Evolutionary conservation across 2,329 filamentous ascomycete species (phyloP).

Genomic region (Fusarium sp.): DNA sequence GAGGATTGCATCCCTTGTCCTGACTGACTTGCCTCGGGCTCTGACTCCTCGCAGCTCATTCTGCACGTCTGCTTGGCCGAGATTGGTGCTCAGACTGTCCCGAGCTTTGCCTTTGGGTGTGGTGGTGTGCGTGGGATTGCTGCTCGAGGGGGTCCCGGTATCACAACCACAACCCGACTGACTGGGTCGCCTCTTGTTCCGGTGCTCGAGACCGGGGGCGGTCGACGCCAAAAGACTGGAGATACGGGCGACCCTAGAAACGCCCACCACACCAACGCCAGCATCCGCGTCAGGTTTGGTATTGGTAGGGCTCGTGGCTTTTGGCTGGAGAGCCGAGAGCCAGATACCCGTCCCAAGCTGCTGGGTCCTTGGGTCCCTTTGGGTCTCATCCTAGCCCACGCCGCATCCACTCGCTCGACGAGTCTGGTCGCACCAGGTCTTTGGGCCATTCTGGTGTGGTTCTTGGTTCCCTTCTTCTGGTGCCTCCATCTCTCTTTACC

Average conservation of each 20-base stretch:
- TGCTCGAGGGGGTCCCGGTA: constrained; percentile 13
- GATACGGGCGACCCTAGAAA: constrained; percentile 13
- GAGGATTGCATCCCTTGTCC: constrained; percentile 20
- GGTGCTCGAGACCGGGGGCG: constrained; percentile 29
- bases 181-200: constrained; percentile 35
- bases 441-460: constrained; percentile 26
- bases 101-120: constrained; percentile 1
- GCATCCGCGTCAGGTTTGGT: constrained; percentile 15
- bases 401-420: constrained; percentile 28
- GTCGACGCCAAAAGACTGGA: constrained; percentile 11
- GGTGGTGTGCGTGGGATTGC: constrained; percentile 6
- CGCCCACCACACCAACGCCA: constrained; percentile 25
- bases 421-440: constrained; percentile 37
- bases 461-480: constrained; percentile 26
- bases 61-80: constrained; percentile 8
- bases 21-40: constrained; percentile 4
- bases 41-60: constrained; percentile 4
- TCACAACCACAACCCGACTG: constrained; percentile 29
- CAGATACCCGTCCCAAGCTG: constrained; percentile 48
- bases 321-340: constrained; percentile 39
- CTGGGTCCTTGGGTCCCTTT: constrained; percentile 40
- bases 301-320: constrained; percentile 39
- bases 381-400: constrained; percentile 14
- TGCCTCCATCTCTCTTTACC: constrained; percentile 18
- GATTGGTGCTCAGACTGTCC: constrained; percentile 7